Evolutionary conservation across 116 monocot species (phyloP).

Genomic region (Papilionanthe hybrid): DNA sequence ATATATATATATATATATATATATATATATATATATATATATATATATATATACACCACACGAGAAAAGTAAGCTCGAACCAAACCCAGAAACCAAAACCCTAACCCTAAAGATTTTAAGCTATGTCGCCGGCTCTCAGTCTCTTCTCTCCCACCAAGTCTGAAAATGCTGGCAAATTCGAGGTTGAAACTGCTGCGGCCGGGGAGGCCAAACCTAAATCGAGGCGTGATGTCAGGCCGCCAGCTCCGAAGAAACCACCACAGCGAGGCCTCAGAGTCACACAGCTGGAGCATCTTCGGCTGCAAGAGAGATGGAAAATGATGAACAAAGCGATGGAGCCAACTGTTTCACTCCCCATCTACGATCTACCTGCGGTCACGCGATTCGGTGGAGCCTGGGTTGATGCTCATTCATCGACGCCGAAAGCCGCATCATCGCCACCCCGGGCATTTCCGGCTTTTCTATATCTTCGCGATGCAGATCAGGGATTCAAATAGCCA

Average conservation of each 20-base stretch:
- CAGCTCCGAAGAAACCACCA: conserved; percentile 39
- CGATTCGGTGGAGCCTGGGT: not conserved
- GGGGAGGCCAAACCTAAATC: conserved; percentile 10
- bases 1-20: too few relatives aligned
- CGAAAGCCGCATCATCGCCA: not conserved
- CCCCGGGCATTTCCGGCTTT: not conserved
- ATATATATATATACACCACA: too few relatives aligned
- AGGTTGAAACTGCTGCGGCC: not conserved
- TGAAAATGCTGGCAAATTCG: too few relatives aligned
- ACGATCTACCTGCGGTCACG: not conserved
- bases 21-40: too few relatives aligned
- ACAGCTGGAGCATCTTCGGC: conserved; percentile 67
- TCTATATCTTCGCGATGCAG: not conserved
- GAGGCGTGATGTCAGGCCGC: conserved; percentile 12
- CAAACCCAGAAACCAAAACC: not conserved
- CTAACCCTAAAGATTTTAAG: not conserved
- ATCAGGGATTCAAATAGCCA: not conserved
- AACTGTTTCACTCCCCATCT: not conserved
- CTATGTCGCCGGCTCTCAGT: not conserved
- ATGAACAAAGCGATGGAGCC: conserved; percentile 1
- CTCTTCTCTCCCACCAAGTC: conserved; percentile 1
- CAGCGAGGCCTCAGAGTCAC: conserved; percentile 78
- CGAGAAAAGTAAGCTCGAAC: not conserved
- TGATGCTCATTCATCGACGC: not conserved
- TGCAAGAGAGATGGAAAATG: conserved; percentile 39